Conservation (phyloP, 1,284 basidiomycete genomes). For the Cryptococcus sp. region DNA sequence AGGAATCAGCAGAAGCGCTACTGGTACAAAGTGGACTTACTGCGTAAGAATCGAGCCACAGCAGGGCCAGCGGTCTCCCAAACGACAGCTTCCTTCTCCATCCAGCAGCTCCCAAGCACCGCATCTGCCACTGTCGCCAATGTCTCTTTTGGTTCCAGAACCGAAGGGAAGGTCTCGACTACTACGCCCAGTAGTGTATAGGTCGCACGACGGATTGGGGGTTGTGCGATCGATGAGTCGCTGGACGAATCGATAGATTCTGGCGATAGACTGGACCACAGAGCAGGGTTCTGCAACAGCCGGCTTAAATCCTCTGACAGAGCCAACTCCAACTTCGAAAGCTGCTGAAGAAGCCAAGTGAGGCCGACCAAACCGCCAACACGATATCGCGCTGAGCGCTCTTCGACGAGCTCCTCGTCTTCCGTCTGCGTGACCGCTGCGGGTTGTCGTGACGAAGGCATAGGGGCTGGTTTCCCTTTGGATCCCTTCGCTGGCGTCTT, state of each 20-base stretch:
- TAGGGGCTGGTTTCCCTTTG: constrained; percentile 12
- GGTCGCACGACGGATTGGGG: constrained; percentile 45
- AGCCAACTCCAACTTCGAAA: constrained; percentile 21
- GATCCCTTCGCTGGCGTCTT: constrained; percentile 18
- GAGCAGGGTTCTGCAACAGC: constrained; percentile 36
- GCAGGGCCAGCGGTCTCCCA: constrained; percentile 70
- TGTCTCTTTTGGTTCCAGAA: constrained; percentile 31
- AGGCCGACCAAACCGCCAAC: constrained; percentile 71
- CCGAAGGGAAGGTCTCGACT: constrained; percentile 32
- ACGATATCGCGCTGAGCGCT: constrained; percentile 70
- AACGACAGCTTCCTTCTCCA: constrained; percentile 69
- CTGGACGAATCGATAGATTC: constrained; percentile 5
- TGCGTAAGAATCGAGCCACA: constrained; percentile 68
- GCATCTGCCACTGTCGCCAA: constrained; percentile 59
- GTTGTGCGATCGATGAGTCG: constrained; percentile 28
- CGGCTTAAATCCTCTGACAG: constrained; percentile 30
- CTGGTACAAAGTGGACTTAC: constrained; percentile 55
- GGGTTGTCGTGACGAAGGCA: constrained; percentile 13
- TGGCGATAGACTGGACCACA: constrained; percentile 43
- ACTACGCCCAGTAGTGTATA: constrained; percentile 40
- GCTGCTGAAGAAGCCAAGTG: constrained; percentile 57
- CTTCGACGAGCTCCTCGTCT: constrained; percentile 56
- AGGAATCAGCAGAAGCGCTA: background rate
- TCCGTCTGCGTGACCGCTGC: constrained; percentile 22
- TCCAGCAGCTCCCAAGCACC: constrained; percentile 72